Percentiles rank a stretch among this genome's conserved stretches.
These are phyloP conservation scores for Dipodascopsis tothii DNA, from an alignment of 805 yeast genomes.

Conservation along the genomic window DNA sequence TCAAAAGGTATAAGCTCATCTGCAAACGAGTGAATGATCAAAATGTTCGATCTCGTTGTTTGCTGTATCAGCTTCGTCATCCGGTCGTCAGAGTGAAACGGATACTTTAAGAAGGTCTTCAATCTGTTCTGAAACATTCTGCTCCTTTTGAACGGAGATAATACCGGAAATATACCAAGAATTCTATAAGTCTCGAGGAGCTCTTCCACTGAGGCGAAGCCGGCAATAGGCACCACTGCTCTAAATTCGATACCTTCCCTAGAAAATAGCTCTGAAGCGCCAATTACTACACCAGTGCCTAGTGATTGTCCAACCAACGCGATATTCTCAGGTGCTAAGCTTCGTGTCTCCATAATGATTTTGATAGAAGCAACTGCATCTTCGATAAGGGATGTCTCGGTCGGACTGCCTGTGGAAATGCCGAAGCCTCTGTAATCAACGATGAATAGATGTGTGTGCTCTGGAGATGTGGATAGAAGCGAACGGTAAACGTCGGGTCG, in stretches of 20 bases:
- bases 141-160: slow-evolving; percentile 3
- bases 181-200: slow-evolving; percentile 5
- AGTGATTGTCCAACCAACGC: slow-evolving; percentile 18
- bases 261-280: slow-evolving; percentile 12
- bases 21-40: slow-evolving; percentile 10
- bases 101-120: slow-evolving; percentile 1
- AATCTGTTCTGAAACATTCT: background rate
- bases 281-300: slow-evolving; percentile 18
- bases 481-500: slow-evolving; percentile 16
- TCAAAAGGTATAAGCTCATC: slow-evolving; percentile 11
- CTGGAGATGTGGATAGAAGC: slow-evolving; percentile 11
- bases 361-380: slow-evolving; percentile 11
- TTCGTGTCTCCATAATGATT: slow-evolving; percentile 4
- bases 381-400: slow-evolving; percentile 7
- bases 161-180: slow-evolving; percentile 10
- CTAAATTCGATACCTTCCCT: slow-evolving; percentile 2
- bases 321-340: slow-evolving; percentile 5
- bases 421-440: slow-evolving; percentile 22
- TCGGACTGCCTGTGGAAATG: slow-evolving; percentile 15
- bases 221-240: slow-evolving; percentile 15
- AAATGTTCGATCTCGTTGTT: slow-evolving; percentile 6
- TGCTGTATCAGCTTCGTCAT: slow-evolving; percentile 9
- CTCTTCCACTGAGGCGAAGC: slow-evolving; percentile 16
- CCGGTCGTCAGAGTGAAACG: slow-evolving; percentile 11
- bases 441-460: slow-evolving; percentile 15